Base-by-base conservation (phyloP, 2,329 filamentous ascomycete genomes). In the Diplocarpon mali region DNA sequence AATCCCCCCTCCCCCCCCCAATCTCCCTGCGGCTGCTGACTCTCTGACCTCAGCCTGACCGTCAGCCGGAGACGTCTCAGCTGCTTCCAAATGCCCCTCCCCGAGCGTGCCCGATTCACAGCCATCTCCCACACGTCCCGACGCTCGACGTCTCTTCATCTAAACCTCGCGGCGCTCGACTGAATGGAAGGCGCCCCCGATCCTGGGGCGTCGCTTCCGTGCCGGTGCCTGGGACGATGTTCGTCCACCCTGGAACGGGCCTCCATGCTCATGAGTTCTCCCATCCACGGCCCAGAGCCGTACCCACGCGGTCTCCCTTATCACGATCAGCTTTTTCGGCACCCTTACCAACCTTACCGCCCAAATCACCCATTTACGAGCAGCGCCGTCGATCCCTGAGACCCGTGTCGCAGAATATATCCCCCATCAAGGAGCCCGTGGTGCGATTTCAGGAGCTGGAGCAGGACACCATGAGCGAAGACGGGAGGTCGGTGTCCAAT, bases 261-360 rank as follows among this genome's bases (percentile, higher is more conserved):
- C 50, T 58, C 31, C 60, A 60, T 38, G 46, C 48, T 5, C 58
- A 60, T 50, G 59, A 60, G 41, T 61, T 50, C 44, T 54, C 47
- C 16, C 38, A 44, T 34, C 38, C 41, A 42, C 43, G 46, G 52
- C 17, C 39, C 41, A 51, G 46, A 44, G 40, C 46, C 30, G 35
- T 47, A 17, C 46, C 53, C 14, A 53, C 46, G 41, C 53, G 56
- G 44, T 47, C 45, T 44, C 48, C 58, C 24, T 53, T 61, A 48
- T 32, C 47, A 48, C 48, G 58, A 55, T 53, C 59, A 50, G 47
- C 59, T 16, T 61, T 60, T 52, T 57, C 57, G 14, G 53, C 50
- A 37, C 54, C 58, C 46, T 38, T 43, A 14, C 42, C 47, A 35
- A 32, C 30, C 30, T 24, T 24, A 24, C 20, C 20, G 7, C 4